phyloP scores from a whole-genome alignment of 2,329 filamentous ascomycete species.

The Paecilomyces sp. region DNA sequence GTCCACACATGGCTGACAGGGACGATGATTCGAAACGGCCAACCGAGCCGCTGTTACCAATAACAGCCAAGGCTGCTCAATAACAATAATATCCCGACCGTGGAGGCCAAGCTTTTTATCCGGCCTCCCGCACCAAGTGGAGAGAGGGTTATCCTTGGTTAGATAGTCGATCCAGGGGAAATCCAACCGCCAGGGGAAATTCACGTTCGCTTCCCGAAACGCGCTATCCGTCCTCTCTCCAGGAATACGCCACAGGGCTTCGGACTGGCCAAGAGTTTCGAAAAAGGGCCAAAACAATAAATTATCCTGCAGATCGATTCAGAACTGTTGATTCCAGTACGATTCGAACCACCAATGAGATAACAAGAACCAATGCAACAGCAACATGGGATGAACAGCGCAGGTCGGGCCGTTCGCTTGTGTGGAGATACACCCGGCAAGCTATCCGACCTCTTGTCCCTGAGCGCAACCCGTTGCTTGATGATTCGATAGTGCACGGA shows the following conservation, averaged over 20 bases:
- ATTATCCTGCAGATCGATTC: not conserved
- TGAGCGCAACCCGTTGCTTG: no score
- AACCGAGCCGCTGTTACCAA: not conserved
- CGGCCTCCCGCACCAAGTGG: not conserved
- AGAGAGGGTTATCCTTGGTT: not conserved
- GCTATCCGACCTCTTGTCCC: no score
- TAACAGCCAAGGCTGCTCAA: not conserved
- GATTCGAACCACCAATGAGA: not conserved
- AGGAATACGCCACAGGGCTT: not conserved
- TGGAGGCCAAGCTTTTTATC: not conserved
- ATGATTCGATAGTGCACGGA: no score
- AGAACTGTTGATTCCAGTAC: not conserved
- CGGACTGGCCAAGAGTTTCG: not conserved
- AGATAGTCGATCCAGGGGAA: not conserved
- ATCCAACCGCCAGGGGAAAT: no score
- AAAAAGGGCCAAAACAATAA: not conserved
- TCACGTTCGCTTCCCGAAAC: not conserved
- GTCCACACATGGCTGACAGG: not conserved
- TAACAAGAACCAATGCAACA: not conserved
- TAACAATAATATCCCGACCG: not conserved
- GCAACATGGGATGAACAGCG: not conserved
- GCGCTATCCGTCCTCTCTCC: not conserved
- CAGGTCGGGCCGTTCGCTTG: not conserved
- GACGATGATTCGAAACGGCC: not conserved
- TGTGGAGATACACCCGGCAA: no score